Percentiles rank a stretch among this genome's conserved stretches.
Evolutionary conservation across 1,139 yeast species (phyloP).

Genomic region (Oligophagozyma castellii): DNA sequence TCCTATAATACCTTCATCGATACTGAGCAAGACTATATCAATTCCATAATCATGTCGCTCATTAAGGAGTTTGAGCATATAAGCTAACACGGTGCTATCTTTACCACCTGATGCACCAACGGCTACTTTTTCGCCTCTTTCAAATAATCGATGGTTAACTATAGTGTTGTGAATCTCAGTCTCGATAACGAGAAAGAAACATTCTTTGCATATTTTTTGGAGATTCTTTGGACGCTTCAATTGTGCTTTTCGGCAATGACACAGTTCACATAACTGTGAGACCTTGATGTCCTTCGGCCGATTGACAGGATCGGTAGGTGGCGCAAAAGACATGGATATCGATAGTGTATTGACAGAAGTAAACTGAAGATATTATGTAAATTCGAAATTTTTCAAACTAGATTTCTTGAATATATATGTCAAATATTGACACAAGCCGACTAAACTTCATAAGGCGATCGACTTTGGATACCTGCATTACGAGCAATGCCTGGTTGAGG

Average conservation of each 20-base stretch:
- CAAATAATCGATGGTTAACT: constrained; percentile 50
- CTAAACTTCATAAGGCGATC: too few species aligned
- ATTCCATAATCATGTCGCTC: constrained; percentile 83
- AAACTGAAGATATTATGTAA: too few species aligned
- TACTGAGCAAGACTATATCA: constrained; percentile 64
- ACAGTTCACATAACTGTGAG: constrained; percentile 60
- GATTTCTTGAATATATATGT: too few species aligned
- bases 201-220: constrained; percentile 81
- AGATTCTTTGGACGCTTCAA: constrained; percentile 86
- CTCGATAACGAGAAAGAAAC: constrained; percentile 85
- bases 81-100: constrained; percentile 91
- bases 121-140: constrained; percentile 76
- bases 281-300: constrained; percentile 27
- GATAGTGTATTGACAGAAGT: too few species aligned
- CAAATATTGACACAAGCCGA: too few species aligned
- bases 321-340: constrained; percentile 19
- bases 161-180: constrained; percentile 93
- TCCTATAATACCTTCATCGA: constrained; percentile 96
- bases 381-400: too few species aligned
- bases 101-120: constrained; percentile 99
- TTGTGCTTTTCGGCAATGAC: constrained; percentile 72
- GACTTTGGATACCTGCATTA: too few species aligned
- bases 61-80: constrained; percentile 72
- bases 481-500: too few species aligned
- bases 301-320: constrained; percentile 25